phyloP scores from a whole-genome alignment of 2,329 filamentous ascomycete genomes.

The Cadophora sp. region DNA sequence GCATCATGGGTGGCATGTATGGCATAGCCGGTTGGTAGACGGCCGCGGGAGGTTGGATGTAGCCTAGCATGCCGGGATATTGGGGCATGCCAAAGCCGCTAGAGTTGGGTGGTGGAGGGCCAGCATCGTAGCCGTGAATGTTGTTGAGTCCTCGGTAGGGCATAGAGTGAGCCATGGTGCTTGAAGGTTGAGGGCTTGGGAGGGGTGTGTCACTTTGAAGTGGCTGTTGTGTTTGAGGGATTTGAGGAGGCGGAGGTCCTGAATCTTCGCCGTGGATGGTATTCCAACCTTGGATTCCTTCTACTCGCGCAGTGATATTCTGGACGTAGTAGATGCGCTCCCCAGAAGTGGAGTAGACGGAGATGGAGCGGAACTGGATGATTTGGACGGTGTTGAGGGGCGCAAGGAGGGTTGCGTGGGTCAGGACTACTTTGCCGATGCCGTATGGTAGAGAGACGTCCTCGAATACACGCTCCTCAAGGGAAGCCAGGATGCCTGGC shows the following conservation, averaged over 20 bases:
- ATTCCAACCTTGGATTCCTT: constrained; percentile 39
- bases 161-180: constrained; percentile 25
- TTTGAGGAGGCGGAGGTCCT: constrained; percentile 39
- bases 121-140: constrained; percentile 38
- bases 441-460: constrained; percentile 21
- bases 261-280: constrained; percentile 39
- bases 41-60: neutral
- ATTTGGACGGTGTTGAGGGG: constrained; percentile 26
- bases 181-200: neutral
- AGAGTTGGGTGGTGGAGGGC: constrained; percentile 35
- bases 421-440: constrained; percentile 31
- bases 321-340: constrained; percentile 30
- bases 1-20: constrained; percentile 7
- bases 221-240: constrained; percentile 20
- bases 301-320: constrained; percentile 29
- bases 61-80: neutral
- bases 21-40: constrained; percentile 12
- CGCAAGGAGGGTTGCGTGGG: constrained; percentile 29
- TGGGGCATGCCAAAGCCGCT: constrained; percentile 5
- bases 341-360: constrained; percentile 29
- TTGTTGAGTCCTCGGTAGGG: constrained; percentile 38
- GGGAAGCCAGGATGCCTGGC: constrained; percentile 33
- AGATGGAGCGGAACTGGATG: constrained; percentile 31
- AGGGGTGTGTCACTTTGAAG: neutral
- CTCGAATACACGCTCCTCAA: constrained; percentile 25